Conservation (phyloP, 1,139 yeast genomes). For the Geotrichum siamense region DNA sequence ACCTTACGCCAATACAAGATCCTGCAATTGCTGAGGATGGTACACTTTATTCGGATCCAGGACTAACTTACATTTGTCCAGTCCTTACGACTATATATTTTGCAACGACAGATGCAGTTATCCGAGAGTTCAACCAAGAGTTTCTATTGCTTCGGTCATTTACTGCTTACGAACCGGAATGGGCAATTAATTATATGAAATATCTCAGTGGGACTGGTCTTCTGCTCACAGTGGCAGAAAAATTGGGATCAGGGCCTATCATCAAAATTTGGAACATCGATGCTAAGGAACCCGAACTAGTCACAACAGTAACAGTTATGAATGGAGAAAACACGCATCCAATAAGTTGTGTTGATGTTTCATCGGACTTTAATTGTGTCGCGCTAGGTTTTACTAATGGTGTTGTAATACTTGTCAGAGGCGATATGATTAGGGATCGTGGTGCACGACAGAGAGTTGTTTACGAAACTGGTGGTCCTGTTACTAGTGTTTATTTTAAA, state of each 20-base stretch:
- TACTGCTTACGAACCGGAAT: slow-evolving; percentile 52
- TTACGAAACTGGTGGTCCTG: slow-evolving; percentile 58
- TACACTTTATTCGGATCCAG: slow-evolving; percentile 71
- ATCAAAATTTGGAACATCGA: slow-evolving; percentile 69
- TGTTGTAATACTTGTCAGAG: slow-evolving; percentile 69
- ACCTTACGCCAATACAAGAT: slow-evolving; percentile 73
- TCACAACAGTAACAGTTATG: slow-evolving; percentile 39
- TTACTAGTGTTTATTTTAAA: slow-evolving; percentile 64
- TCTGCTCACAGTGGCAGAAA: slow-evolving; percentile 62
- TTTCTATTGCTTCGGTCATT: slow-evolving; percentile 46
- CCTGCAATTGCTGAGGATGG: slow-evolving; percentile 54
- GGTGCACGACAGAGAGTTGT: slow-evolving; percentile 83
- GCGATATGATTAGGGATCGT: slow-evolving; percentile 80
- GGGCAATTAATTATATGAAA: slow-evolving; percentile 51
- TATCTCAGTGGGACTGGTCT: slow-evolving; percentile 44
- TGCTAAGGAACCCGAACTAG: slow-evolving; percentile 38
- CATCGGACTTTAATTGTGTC: slow-evolving; percentile 53
- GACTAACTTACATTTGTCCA: slow-evolving; percentile 55
- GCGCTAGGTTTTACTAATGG: slow-evolving; percentile 90
- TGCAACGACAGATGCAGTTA: slow-evolving; percentile 48
- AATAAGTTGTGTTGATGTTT: slow-evolving; percentile 55
- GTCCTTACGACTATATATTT: slow-evolving; percentile 49
- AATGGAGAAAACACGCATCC: slow-evolving; percentile 67
- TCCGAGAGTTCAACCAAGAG: slow-evolving; percentile 52
- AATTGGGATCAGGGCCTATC: slow-evolving; percentile 59